These are phyloP conservation scores for Austroboletus olivaceoglutinosus DNA, from an alignment of 1,284 basidiomycete species.

Conservation along the genomic window DNA sequence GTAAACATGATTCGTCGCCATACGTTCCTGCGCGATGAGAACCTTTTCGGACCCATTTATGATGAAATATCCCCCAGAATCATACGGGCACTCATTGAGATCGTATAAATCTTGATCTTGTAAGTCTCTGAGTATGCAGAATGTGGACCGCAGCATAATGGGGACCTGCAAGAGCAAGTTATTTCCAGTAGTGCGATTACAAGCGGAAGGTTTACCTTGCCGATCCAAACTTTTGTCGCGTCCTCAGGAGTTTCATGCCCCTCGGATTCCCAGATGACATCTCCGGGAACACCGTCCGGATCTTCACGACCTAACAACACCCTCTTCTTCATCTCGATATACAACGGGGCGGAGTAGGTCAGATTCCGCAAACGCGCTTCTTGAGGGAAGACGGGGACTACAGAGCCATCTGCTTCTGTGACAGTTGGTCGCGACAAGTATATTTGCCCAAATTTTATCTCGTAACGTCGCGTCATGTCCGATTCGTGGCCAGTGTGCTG, in stretches of 20 bases:
- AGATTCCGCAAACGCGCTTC: constrained; percentile 93
- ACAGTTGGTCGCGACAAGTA: constrained; percentile 94
- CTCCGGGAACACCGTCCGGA: constrained; percentile 77
- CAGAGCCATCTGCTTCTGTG: constrained; percentile 94
- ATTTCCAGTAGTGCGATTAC: constrained; percentile 1
- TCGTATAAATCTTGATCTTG: constrained; percentile 83
- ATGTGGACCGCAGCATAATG: constrained; percentile 96
- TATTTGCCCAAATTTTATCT: constrained; percentile 97
- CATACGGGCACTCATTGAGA: constrained; percentile 96
- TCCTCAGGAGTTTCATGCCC: constrained; percentile 63
- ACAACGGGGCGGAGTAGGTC: constrained; percentile 95
- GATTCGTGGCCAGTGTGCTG: constrained; percentile 88
- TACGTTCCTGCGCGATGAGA: constrained; percentile 97
- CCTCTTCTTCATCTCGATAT: constrained; percentile 93
- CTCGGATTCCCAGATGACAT: constrained; percentile 80
- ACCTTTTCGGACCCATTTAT: constrained; percentile 99
- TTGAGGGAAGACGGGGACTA: constrained; percentile 94
- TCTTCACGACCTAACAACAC: constrained; percentile 80
- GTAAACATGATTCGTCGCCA: constrained; percentile 99
- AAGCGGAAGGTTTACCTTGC: constrained; percentile 64
- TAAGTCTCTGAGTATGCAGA: constrained; percentile 87
- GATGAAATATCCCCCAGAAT: constrained; percentile 98
- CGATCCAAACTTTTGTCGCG: constrained; percentile 90
- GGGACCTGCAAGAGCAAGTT: constrained; percentile 65
- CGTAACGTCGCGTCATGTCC: constrained; percentile 88